These are phyloP conservation scores for Globisporangium spiculum DNA, from an alignment of 352 stramenopile genomes.

Conservation along the genomic window DNA sequence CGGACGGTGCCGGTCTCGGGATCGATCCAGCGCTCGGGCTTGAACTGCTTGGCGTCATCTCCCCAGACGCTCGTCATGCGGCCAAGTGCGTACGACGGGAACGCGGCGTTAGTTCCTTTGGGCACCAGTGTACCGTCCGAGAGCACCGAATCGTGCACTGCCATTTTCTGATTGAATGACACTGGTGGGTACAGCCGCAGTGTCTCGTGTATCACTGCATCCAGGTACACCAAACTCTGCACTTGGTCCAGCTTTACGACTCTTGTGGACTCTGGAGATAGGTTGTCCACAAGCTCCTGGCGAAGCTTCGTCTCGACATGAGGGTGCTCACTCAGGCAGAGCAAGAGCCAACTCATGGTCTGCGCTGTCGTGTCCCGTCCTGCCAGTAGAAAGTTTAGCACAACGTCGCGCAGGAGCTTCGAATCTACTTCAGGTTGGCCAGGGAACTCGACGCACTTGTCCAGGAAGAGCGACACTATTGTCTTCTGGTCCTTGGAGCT, in stretches of 20 bases:
- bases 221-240: slow-evolving; percentile 5
- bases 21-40: slow-evolving; percentile 73
- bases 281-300: neutral
- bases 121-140: slow-evolving; percentile 28
- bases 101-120: slow-evolving; percentile 20
- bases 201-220: slow-evolving; percentile 3
- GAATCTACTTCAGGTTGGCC: slow-evolving; percentile 7
- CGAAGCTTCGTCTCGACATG: slow-evolving; percentile 19
- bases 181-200: slow-evolving; percentile 23
- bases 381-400: slow-evolving; percentile 62
- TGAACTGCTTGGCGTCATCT: slow-evolving; percentile 32
- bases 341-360: slow-evolving; percentile 56
- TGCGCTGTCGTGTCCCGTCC: slow-evolving; percentile 58
- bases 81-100: slow-evolving; percentile 31
- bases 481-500: neutral
- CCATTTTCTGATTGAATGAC: slow-evolving; percentile 21
- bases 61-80: slow-evolving; percentile 29
- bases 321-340: slow-evolving; percentile 40
- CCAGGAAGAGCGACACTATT: slow-evolving; percentile 25
- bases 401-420: slow-evolving; percentile 45
- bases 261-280: neutral
- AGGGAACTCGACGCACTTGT: neutral
- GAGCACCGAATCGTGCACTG: slow-evolving; percentile 26
- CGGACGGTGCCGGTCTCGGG: slow-evolving; percentile 24
- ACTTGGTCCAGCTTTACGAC: slow-evolving; percentile 11